Evolutionary conservation across 768 basidiomycete genomes (phyloP).

Genomic region (Boletus patriciae): DNA sequence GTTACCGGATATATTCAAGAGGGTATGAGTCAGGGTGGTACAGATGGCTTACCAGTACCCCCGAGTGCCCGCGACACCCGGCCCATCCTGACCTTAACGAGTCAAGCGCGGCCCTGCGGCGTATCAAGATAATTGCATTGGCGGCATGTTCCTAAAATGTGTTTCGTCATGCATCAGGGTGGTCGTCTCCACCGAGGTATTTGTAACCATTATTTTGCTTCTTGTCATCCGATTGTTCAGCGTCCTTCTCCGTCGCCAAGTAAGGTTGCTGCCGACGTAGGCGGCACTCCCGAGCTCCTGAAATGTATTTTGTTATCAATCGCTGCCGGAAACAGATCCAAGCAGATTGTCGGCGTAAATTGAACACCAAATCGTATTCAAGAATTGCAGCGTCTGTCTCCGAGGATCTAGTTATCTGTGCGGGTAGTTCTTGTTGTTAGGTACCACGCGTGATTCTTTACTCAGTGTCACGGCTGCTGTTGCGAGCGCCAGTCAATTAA

Average conservation of each 20-base stretch:
- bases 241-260: too few species aligned
- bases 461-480: not conserved
- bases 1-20: not conserved
- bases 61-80: not conserved
- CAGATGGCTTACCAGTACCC: not conserved
- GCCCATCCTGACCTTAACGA: not conserved
- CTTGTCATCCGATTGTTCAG: too few species aligned
- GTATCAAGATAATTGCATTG: not conserved
- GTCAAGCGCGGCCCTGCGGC: not conserved
- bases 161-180: too few species aligned
- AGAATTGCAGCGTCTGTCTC: too few species aligned
- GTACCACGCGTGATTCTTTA: not conserved
- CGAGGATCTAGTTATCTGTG: too few species aligned
- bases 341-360: not conserved
- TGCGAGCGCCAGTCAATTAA: not conserved
- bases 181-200: too few species aligned
- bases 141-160: not conserved
- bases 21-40: not conserved
- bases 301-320: not conserved
- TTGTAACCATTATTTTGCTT: too few species aligned
- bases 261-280: too few species aligned
- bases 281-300: too few species aligned
- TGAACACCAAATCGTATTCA: not conserved
- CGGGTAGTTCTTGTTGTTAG: too few species aligned
- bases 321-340: not conserved